Evolutionary conservation across 2,329 filamentous ascomycete species (phyloP).

Genomic region (Fusarium sp.): DNA sequence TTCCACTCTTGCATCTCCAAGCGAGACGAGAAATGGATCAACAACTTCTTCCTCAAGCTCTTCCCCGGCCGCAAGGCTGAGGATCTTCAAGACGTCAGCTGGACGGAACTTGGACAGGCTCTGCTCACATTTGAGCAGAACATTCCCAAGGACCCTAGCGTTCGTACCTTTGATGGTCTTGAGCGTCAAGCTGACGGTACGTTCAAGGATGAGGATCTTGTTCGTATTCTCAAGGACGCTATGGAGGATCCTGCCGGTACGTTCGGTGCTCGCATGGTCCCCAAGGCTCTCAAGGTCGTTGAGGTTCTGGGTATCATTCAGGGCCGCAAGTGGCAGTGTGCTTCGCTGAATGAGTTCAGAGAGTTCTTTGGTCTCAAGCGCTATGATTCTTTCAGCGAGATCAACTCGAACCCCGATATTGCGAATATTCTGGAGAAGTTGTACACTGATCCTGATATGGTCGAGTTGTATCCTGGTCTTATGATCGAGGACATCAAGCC

Average conservation of each 20-base stretch:
- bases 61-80: conserved; percentile 46
- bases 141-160: conserved; percentile 52
- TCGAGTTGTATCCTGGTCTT: conserved; percentile 76
- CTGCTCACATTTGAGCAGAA: conserved; percentile 27
- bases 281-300: conserved; percentile 66
- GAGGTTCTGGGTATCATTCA: conserved; percentile 72
- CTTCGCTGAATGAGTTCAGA: conserved; percentile 72
- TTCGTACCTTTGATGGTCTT: conserved; percentile 60
- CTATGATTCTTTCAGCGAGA: conserved; percentile 66
- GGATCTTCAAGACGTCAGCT: conserved; percentile 50
- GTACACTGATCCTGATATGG: conserved; percentile 71
- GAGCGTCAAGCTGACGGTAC: conserved; percentile 59
- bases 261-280: conserved; percentile 69
- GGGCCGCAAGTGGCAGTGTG: conserved; percentile 68
- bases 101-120: conserved; percentile 34
- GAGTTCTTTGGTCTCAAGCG: conserved; percentile 69
- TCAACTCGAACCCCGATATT: conserved; percentile 67
- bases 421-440: conserved; percentile 64
- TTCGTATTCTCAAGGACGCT: conserved; percentile 62
- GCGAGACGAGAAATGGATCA: conserved; percentile 70
- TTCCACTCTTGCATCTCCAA: conserved; percentile 71
- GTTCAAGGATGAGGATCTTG: conserved; percentile 68
- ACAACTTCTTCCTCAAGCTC: conserved; percentile 57
- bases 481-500: conserved; percentile 68
- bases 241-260: conserved; percentile 69